Conservation (phyloP, 805 yeast species). For the Saccharomycopsis lassenensis region DNA sequence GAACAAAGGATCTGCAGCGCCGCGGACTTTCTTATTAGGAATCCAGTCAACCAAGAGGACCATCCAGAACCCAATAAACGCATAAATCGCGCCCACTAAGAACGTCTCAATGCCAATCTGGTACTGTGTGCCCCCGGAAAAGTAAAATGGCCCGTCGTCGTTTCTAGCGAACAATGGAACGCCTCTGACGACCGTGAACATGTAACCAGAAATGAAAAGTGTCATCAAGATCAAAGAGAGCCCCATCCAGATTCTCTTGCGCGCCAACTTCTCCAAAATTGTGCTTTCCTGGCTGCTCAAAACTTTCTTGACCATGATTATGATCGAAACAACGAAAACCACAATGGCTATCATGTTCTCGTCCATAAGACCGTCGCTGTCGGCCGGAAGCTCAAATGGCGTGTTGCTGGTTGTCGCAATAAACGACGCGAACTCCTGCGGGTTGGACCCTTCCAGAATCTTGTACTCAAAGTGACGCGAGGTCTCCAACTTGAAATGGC, state of each 20-base stretch:
- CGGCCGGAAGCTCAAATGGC: constrained; percentile 22
- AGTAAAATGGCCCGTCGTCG: constrained; percentile 37
- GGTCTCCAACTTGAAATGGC: constrained; percentile 6
- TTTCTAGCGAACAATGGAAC: constrained; percentile 52
- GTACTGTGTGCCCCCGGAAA: constrained; percentile 55
- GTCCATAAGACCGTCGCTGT: neutral
- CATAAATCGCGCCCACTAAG: constrained; percentile 40
- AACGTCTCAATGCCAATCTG: constrained; percentile 64
- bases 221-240: constrained; percentile 32
- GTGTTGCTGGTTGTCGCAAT: constrained; percentile 36
- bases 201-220: constrained; percentile 48
- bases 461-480: constrained; percentile 27
- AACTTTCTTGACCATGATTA: constrained; percentile 12
- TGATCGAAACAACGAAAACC: constrained; percentile 6
- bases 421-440: constrained; percentile 42
- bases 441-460: constrained; percentile 24
- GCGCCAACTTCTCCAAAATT: constrained; percentile 7
- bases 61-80: constrained; percentile 32
- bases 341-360: constrained; percentile 9
- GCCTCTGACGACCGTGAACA: constrained; percentile 47
- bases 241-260: constrained; percentile 22
- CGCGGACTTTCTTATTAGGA: constrained; percentile 18
- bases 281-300: constrained; percentile 3
- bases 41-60: constrained; percentile 31
- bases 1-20: constrained; percentile 6